Conservation (phyloP, 805 yeast genomes). For the Saccharomycopsis malanga region DNA sequence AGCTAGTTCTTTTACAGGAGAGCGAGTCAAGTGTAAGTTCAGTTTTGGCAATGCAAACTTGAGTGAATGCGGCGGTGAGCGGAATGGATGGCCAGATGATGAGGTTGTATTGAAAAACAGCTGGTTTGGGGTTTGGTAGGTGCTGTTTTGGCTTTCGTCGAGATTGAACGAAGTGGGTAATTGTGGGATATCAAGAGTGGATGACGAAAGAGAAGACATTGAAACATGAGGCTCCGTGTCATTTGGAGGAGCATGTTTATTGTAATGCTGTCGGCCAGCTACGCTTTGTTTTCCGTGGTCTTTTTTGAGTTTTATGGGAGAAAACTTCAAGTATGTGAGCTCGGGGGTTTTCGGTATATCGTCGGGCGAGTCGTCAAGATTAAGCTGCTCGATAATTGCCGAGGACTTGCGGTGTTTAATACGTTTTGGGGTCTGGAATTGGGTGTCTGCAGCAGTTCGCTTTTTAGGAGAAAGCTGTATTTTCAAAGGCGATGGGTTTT, state of each 20-base stretch:
- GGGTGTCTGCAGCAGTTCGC: not conserved
- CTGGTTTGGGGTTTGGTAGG: not conserved
- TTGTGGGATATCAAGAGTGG: slow-evolving; percentile 13
- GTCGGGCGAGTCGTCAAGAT: slow-evolving; percentile 21
- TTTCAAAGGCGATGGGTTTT: slow-evolving; percentile 11
- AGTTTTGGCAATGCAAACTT: slow-evolving; percentile 20
- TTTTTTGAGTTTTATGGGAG: slow-evolving; percentile 15
- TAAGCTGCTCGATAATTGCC: slow-evolving; percentile 14
- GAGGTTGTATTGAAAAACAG: slow-evolving; percentile 11
- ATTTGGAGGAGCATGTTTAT: not conserved
- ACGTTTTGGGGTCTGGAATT: slow-evolving; percentile 13
- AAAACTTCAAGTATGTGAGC: slow-evolving; percentile 20
- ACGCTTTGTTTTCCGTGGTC: not conserved
- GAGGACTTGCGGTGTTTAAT: slow-evolving; percentile 5
- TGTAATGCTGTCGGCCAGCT: not conserved
- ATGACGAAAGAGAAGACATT: slow-evolving; percentile 1
- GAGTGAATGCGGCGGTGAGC: slow-evolving; percentile 16
- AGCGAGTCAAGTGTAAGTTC: slow-evolving; percentile 11
- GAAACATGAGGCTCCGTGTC: not conserved
- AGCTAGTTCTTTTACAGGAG: slow-evolving; percentile 21
- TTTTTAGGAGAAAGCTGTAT: slow-evolving; percentile 15
- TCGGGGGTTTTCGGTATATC: slow-evolving; percentile 22
- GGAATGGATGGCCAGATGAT: not conserved
- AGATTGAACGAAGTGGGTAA: slow-evolving; percentile 6
- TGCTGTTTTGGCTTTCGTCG: not conserved